These are phyloP conservation scores for Nosema granulosis DNA, from an alignment of 371 early-diverging fungal species.

Conservation along the genomic window DNA sequence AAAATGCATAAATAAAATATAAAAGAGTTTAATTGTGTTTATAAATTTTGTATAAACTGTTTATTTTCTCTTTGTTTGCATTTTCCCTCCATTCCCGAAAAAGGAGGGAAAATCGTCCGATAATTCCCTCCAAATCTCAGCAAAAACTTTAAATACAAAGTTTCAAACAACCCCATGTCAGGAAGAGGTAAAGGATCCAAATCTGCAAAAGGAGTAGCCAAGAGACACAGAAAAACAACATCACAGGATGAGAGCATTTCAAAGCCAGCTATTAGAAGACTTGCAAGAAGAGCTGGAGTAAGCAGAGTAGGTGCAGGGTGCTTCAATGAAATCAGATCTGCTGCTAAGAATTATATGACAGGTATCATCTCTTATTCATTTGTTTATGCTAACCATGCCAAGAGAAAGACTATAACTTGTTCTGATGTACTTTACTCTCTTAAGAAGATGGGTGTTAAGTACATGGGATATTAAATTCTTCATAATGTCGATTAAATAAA, in stretches of 20 bases:
- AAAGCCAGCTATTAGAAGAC: conserved; percentile 99
- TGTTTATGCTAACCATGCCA: conserved; percentile 96
- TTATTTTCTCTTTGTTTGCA: not conserved
- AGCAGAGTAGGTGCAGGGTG: conserved; percentile 97
- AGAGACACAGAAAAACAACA: conserved; percentile 81
- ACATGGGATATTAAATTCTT: conserved; percentile 65
- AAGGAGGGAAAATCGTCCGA: too few relatives aligned
- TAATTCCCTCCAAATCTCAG: not conserved
- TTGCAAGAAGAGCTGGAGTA: conserved; percentile 99
- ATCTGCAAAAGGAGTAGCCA: conserved; percentile 88
- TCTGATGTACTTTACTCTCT: conserved; percentile 87
- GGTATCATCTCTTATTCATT: conserved; percentile 92
- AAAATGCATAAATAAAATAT: not conserved
- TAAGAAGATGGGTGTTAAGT: conserved; percentile 87
- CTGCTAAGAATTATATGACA: conserved; percentile 91
- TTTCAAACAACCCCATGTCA: not conserved
- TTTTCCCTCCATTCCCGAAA: conserved; percentile 3
- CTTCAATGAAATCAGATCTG: conserved; percentile 93
- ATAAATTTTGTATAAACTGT: not conserved
- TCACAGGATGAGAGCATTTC: conserved; percentile 74
- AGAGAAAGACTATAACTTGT: conserved; percentile 95
- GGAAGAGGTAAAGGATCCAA: conserved; percentile 68
- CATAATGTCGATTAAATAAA: too few relatives aligned
- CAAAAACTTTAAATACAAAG: not conserved
- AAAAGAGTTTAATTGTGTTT: not conserved